Conservation (phyloP, 306 rosid genomes). For the Castanea sativa region DNA sequence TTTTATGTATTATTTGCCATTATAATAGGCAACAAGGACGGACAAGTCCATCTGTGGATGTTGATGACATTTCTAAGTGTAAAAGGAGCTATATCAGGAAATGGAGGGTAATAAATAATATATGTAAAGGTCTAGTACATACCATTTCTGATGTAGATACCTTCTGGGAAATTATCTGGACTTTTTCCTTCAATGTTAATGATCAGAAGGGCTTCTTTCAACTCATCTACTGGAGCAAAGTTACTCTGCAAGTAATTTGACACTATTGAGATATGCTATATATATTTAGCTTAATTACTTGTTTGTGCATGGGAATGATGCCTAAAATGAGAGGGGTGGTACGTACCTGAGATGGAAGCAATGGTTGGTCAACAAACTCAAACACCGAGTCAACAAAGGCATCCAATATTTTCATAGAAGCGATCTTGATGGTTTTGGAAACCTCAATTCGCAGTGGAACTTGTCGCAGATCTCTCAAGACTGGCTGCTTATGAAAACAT, state of each 20-base stretch:
- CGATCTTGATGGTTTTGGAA: conserved; percentile 14
- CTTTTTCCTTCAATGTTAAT: conserved; percentile 43
- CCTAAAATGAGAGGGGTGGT: neutral
- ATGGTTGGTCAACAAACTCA: conserved; percentile 43
- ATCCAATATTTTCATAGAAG: conserved; percentile 30
- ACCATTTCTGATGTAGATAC: conserved; percentile 71
- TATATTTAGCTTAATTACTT: neutral
- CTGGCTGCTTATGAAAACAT: conserved; percentile 19
- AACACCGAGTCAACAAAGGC: conserved; percentile 50
- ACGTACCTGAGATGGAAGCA: conserved; percentile 55
- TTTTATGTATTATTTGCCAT: too few relatives aligned
- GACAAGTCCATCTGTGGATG: too few relatives aligned
- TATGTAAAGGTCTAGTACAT: neutral
- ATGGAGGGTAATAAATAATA: neutral
- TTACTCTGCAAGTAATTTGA: conserved; percentile 35
- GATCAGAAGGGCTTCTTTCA: conserved; percentile 37
- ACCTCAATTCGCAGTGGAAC: conserved; percentile 10
- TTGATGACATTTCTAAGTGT: too few relatives aligned
- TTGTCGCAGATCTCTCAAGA: conserved; percentile 18
- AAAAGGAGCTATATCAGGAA: neutral
- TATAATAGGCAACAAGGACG: too few relatives aligned
- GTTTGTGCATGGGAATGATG: neutral
- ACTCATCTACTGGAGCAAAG: conserved; percentile 56
- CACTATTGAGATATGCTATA: neutral
- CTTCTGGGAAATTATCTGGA: conserved; percentile 53